phyloP scores from a whole-genome alignment of 768 basidiomycete species.

The Mycena rebaudengoi region DNA sequence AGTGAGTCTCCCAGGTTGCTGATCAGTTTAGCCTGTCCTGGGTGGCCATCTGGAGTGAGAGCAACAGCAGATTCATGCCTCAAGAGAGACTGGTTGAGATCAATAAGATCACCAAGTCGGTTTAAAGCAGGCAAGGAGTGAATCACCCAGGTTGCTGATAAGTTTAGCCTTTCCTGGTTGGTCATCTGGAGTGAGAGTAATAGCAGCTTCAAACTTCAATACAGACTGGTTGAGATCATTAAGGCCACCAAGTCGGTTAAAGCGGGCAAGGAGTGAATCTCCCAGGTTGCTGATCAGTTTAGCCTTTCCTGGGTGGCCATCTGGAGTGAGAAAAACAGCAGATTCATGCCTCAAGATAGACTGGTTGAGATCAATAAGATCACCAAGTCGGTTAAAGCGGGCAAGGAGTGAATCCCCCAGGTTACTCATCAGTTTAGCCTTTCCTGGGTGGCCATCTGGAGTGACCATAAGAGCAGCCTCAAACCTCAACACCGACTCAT shows the following conservation, averaged over 20 bases:
- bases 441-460: too few relatives aligned
- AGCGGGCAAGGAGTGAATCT: neutral
- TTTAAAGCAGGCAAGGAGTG: neutral
- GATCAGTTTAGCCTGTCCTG: neutral
- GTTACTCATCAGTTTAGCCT: neutral
- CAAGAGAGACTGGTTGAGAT: neutral
- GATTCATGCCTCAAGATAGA: neutral
- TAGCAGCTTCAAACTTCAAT: neutral
- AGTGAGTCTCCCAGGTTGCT: neutral
- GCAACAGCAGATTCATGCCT: neutral
- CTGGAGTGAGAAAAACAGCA: neutral
- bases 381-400: too few relatives aligned
- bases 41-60: slow-evolving; percentile 2
- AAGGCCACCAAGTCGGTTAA: neutral
- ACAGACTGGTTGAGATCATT: neutral
- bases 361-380: neutral
- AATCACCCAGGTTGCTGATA: neutral
- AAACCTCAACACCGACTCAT: neutral
- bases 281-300: neutral
- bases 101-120: neutral
- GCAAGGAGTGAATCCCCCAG: neutral
- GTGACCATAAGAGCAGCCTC: neutral
- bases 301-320: too few relatives aligned
- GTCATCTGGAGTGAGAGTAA: neutral
- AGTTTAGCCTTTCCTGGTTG: neutral